These are phyloP conservation scores for Globisporangium megalacanthum DNA, from an alignment of 352 stramenopile genomes.

Conservation along the genomic window DNA sequence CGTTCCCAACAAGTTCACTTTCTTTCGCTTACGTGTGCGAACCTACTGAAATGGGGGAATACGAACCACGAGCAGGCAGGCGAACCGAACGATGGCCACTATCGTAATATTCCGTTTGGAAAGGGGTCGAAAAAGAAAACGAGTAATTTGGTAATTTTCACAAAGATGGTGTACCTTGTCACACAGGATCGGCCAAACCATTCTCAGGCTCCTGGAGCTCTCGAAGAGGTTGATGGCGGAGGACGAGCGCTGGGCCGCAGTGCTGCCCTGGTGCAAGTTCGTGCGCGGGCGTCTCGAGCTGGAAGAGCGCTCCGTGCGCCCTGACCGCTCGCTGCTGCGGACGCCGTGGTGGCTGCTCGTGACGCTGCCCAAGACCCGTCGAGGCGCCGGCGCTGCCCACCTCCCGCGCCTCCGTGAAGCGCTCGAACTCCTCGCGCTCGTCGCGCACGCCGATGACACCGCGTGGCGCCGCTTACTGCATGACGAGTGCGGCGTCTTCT, in stretches of 20 bases:
- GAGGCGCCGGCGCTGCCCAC: constrained; percentile 15
- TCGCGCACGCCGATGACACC: constrained; percentile 15
- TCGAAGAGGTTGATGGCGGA: not conserved
- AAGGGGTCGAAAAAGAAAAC: no score
- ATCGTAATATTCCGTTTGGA: no score
- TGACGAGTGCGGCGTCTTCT: constrained; percentile 22
- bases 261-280: constrained; percentile 27
- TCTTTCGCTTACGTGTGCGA: not conserved
- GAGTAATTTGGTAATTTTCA: no score
- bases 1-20: not conserved
- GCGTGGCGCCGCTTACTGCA: constrained; percentile 22
- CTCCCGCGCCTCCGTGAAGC: constrained; percentile 23
- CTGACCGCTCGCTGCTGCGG: constrained; percentile 3
- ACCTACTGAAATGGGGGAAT: not conserved
- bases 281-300: constrained; percentile 62
- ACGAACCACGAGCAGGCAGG: no score
- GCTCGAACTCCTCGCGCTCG: constrained; percentile 9
- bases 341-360: constrained; percentile 19
- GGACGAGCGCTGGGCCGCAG: constrained; percentile 16
- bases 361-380: constrained; percentile 24
- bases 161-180: no score
- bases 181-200: not conserved
- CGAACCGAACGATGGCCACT: no score
- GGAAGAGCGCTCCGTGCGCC: constrained; percentile 8
- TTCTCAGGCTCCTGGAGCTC: not conserved